A percentile compares a stretch with the other conserved stretches of the same genome.
These are phyloP conservation scores for Chenopodium formosanum DNA, from an alignment of 148 eudicot species.

Conservation along the genomic window DNA sequence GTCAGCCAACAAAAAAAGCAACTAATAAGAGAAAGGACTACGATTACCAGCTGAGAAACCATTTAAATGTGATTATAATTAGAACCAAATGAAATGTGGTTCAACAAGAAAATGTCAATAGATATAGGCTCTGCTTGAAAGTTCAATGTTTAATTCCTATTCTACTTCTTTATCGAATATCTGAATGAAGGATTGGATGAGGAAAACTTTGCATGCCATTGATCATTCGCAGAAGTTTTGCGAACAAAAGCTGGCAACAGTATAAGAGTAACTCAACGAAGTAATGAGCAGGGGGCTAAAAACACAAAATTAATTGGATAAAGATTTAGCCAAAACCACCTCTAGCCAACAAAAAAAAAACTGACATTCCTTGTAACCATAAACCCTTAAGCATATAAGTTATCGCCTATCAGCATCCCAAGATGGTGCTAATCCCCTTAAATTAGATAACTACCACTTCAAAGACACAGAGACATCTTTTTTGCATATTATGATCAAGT, in stretches of 20 bases:
- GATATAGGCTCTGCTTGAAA: neutral
- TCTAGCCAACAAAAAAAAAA: conserved; percentile 2
- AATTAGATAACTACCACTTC: neutral
- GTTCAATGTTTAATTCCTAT: neutral
- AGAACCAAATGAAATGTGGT: neutral
- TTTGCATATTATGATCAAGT: neutral
- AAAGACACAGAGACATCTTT: neutral
- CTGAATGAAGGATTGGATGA: neutral
- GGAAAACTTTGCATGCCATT: neutral
- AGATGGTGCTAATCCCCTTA: neutral
- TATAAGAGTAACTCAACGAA: neutral
- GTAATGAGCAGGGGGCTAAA: neutral
- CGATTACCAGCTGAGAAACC: conserved; percentile 2
- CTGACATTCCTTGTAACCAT: neutral
- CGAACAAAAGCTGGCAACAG: neutral
- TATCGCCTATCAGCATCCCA: neutral
- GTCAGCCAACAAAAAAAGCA: conserved; percentile 18
- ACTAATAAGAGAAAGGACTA: conserved; percentile 4
- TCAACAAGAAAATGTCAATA: neutral
- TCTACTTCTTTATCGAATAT: neutral
- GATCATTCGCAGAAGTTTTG: neutral
- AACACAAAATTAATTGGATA: neutral
- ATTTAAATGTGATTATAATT: neutral
- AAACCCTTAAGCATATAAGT: neutral
- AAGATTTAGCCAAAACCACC: neutral